Percentiles rank a stretch among this genome's conserved stretches.
Conservation (phyloP, 1,139 yeast genomes). For the Yamadazyma friedrichii region DNA sequence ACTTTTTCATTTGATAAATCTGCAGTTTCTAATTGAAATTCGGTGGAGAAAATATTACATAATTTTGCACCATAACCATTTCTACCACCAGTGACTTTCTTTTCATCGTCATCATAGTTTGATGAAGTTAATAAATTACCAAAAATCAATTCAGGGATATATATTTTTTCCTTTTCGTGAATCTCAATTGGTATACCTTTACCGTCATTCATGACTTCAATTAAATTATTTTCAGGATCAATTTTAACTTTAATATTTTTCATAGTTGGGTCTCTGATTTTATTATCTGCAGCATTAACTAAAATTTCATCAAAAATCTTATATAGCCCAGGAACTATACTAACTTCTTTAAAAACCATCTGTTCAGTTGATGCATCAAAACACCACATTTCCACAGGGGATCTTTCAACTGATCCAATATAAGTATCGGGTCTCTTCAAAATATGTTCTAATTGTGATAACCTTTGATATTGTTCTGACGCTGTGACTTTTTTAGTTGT, state of each 20-base stretch:
- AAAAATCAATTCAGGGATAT: conserved; percentile 94
- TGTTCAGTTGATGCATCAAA: conserved; percentile 66
- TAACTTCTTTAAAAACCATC: conserved; percentile 71
- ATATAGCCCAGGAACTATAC: conserved; percentile 91
- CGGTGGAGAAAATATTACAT: conserved; percentile 87
- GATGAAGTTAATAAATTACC: conserved; percentile 95
- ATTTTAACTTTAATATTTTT: conserved; percentile 77
- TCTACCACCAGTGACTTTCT: conserved; percentile 98
- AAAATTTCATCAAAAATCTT: conserved; percentile 96
- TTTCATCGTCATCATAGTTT: conserved; percentile 92
- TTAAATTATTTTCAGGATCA: conserved; percentile 69
- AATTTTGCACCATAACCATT: conserved; percentile 97
- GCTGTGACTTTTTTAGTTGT: conserved; percentile 23
- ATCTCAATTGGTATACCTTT: conserved; percentile 94
- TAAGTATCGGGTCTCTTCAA: conserved; percentile 97
- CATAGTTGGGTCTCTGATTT: conserved; percentile 92
- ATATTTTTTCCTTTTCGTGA: conserved; percentile 87
- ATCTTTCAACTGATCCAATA: conserved; percentile 89
- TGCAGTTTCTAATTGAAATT: conserved; percentile 86
- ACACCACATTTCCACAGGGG: conserved; percentile 84
- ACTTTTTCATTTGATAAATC: conserved; percentile 61
- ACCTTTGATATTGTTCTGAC: conserved; percentile 87
- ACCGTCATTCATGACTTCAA: conserved; percentile 89
- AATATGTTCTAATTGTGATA: conserved; percentile 94
- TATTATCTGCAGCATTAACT: conserved; percentile 98